These are phyloP conservation scores for Eremothecium gossypii DNA, from an alignment of 1,139 yeast genomes.

Conservation along the genomic window DNA sequence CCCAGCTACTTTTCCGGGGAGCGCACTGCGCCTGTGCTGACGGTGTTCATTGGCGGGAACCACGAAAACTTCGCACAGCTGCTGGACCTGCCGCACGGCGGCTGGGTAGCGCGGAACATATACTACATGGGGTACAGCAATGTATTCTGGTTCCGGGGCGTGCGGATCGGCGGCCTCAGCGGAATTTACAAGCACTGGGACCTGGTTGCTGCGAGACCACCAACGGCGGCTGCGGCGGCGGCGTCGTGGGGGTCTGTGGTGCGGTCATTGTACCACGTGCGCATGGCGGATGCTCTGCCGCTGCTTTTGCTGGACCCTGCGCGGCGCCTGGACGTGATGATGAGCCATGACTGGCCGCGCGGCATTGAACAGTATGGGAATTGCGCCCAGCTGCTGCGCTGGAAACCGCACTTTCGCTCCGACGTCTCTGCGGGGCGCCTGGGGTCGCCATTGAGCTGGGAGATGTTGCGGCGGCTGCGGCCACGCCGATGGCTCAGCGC, in stretches of 20 bases:
- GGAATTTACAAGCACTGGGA: conserved; percentile 64
- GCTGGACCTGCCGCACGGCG: conserved; percentile 72
- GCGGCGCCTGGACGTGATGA: conserved; percentile 33
- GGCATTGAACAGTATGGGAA: conserved; percentile 66
- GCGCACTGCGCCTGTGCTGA: conserved; percentile 59
- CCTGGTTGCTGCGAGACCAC: conserved; percentile 30
- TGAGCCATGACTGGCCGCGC: conserved; percentile 95
- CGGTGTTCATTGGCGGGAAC: conserved; percentile 88
- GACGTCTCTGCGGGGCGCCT: conserved; percentile 54
- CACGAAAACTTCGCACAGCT: conserved; percentile 83
- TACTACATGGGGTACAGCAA: conserved; percentile 72
- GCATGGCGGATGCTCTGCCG: conserved; percentile 55
- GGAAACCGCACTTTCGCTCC: conserved; percentile 56
- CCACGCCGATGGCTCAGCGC: conserved; percentile 84
- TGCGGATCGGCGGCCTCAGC: conserved; percentile 71
- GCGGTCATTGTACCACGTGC: conserved; percentile 64
- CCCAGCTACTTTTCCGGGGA: conserved; percentile 57
- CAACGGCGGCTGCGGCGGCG: conserved; percentile 22
- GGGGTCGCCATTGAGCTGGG: conserved; percentile 70
- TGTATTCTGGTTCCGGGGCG: conserved; percentile 61
- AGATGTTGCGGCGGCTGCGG: conserved; percentile 42
- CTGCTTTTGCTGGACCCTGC: conserved; percentile 33
- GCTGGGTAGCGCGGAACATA: conserved; percentile 91
- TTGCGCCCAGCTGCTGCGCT: conserved; percentile 35
- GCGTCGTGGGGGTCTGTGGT: conserved; percentile 37